Evolutionary conservation across 139 green algal genomes (phyloP), one percentile per base, ranked within the genome.

Genomic region (Chlamydomonas sp.): DNA sequence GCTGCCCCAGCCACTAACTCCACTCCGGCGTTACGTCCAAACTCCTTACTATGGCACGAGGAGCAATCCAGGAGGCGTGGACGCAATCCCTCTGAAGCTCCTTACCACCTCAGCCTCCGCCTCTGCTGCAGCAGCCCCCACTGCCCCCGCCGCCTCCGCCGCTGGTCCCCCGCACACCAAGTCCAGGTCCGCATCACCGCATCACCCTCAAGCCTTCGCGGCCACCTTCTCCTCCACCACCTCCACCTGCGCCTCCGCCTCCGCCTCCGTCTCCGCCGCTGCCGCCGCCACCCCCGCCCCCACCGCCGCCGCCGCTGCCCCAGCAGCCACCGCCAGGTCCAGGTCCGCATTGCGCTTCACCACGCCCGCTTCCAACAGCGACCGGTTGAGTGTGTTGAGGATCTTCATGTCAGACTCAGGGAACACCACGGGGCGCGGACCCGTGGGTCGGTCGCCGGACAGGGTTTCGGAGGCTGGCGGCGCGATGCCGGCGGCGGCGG

Each of bases 361-460:
- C 2, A 80, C 79, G 1, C 79, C 69, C 6, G 86, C 4, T 16
- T 85, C 77, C 20, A 92, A 61, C 20, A 94, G 69, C 67, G 80
- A 63, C 3, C 86, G n/a, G 80, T 94, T 90, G 4, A 94, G 59
- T 1, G 31, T 31, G 20, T 90, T 90, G 14, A 94, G 81, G 1
- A 69, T 61, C 80, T 81, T 86, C 75, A 94, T 86, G 79, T 92
- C 91, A 2, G 69, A 75, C 63, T 89, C 63, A 4, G 89, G 89
- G 71, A 91, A 93, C n/a, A 83, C 86, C 57, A 92, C 90, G 1
- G 71, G 63, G 4, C 78, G 68, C 49, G 62, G 17, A 6, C 79
- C 79, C 17, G 4, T 75, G 17, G 62, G 62, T 9, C n/a, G 74
- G 10, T 5, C 57, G 57, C 14, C 57, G 78, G 9, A 49, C 31